Evolutionary conservation across 2,329 filamentous ascomycete genomes (phyloP).

Genomic region (Mycosphaerelloides madeirae): DNA sequence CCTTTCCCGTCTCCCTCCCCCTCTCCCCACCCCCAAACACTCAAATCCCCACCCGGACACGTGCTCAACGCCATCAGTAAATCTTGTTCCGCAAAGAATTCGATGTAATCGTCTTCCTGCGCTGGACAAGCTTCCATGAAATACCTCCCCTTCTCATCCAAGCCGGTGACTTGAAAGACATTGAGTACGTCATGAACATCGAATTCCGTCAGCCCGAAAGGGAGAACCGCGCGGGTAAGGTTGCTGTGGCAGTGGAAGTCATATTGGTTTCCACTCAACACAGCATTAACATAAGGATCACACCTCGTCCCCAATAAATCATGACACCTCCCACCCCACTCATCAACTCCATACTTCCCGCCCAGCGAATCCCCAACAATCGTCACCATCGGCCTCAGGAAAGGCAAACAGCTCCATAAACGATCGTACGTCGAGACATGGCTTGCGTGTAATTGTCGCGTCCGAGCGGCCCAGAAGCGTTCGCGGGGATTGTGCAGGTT

Average conservation of each 20-base stretch:
- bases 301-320: conserved; percentile 78
- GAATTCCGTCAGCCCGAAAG: conserved; percentile 62
- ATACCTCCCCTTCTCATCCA: conserved; percentile 67
- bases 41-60: conserved; percentile 76
- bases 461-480: conserved; percentile 75
- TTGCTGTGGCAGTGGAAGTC: conserved; percentile 85
- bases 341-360: conserved; percentile 36
- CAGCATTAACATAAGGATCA: conserved; percentile 75
- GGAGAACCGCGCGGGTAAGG: conserved; percentile 65
- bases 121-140: conserved; percentile 67
- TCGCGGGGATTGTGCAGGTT: conserved; percentile 71
- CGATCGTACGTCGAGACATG: conserved; percentile 69
- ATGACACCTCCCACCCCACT: conserved; percentile 63
- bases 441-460: conserved; percentile 70
- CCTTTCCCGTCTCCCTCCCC: conserved; percentile 56
- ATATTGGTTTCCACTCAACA: conserved; percentile 66
- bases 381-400: conserved; percentile 68
- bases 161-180: conserved; percentile 76
- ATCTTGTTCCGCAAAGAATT: conserved; percentile 77
- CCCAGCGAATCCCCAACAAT: conserved; percentile 61
- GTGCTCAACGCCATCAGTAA: conserved; percentile 62
- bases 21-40: conserved; percentile 73
- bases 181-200: conserved; percentile 85
- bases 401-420: conserved; percentile 74
- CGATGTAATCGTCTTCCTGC: conserved; percentile 55